phyloP scores from a whole-genome alignment of 805 yeast species.

The Wickerhamomyces chaumierensis region DNA sequence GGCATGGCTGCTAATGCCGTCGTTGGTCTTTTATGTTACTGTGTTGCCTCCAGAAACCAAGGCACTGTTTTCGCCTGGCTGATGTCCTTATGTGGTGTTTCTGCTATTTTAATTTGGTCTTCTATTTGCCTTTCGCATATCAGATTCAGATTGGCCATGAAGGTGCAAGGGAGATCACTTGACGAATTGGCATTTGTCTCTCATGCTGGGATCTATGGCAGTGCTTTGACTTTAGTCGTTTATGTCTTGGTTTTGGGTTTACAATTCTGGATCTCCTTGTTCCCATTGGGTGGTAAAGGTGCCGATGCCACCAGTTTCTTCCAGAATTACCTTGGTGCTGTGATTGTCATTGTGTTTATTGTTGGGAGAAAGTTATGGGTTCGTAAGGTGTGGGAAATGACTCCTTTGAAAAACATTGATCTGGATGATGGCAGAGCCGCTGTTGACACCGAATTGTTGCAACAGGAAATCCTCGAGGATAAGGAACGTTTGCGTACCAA shows the following conservation, averaged over 20 bases:
- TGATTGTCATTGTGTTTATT: constrained; percentile 28
- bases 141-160: constrained; percentile 35
- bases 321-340: constrained; percentile 29
- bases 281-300: constrained; percentile 26
- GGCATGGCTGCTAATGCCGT: constrained; percentile 28
- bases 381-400: constrained; percentile 28
- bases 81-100: constrained; percentile 36
- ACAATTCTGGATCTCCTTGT: constrained; percentile 38
- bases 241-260: constrained; percentile 28
- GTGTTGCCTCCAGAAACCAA: constrained; percentile 31
- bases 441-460: constrained; percentile 42
- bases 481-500: constrained; percentile 33
- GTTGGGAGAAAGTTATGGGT: constrained; percentile 32
- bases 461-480: constrained; percentile 49
- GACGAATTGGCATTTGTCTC: constrained; percentile 32
- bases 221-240: constrained; percentile 25
- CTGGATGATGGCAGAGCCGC: constrained; percentile 56
- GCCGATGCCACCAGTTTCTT: constrained; percentile 26
- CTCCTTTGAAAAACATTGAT: constrained; percentile 39
- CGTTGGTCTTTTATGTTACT: constrained; percentile 32
- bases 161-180: constrained; percentile 27
- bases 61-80: constrained; percentile 35
- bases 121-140: constrained; percentile 32
- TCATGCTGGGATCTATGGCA: constrained; percentile 32
- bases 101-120: constrained; percentile 40